These are phyloP conservation scores for Megacollybia platyphylla DNA, from an alignment of 1,284 basidiomycete genomes.

Conservation along the genomic window DNA sequence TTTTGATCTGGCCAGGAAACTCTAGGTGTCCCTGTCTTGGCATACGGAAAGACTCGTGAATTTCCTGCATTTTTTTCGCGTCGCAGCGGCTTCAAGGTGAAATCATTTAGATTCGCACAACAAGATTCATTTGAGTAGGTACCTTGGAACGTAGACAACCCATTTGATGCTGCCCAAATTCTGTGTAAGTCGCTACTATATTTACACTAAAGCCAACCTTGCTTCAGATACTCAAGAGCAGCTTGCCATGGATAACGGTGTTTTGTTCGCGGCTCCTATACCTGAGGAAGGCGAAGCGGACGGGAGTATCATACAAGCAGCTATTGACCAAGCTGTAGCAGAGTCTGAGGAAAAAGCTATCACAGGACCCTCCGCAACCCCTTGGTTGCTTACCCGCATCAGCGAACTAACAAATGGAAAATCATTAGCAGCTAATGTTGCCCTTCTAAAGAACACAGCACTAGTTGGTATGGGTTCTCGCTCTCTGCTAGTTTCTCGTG, in stretches of 20 bases:
- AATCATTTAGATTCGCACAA: slow-evolving; percentile 6
- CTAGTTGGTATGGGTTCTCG: slow-evolving; percentile 46
- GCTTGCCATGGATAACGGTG: slow-evolving; percentile 59
- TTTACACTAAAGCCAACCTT: slow-evolving; percentile 1
- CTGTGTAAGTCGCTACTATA: slow-evolving; percentile 39
- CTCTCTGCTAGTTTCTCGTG: slow-evolving; percentile 5
- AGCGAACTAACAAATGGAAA: slow-evolving; percentile 69
- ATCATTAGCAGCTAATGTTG: slow-evolving; percentile 72
- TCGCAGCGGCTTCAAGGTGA: slow-evolving; percentile 71
- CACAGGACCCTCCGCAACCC: slow-evolving; percentile 54
- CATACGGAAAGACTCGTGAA: slow-evolving; percentile 63
- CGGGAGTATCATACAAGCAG: slow-evolving; percentile 64
- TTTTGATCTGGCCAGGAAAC: slow-evolving; percentile 59
- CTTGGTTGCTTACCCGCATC: slow-evolving; percentile 86
- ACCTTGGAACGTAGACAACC: slow-evolving; percentile 56
- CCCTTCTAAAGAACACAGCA: slow-evolving; percentile 89
- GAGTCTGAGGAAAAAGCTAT: slow-evolving; percentile 82
- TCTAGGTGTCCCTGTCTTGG: slow-evolving; percentile 84
- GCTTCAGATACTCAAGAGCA: slow-evolving; percentile 44
- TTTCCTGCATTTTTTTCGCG: slow-evolving; percentile 95
- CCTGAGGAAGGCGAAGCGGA: slow-evolving; percentile 62
- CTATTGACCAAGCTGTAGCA: slow-evolving; percentile 76
- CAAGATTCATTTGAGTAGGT: slow-evolving; percentile 26
- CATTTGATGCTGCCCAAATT: slow-evolving; percentile 52
- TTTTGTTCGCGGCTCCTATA: slow-evolving; percentile 85